Conservation (phyloP, 2,329 filamentous ascomycete genomes). For the Cytospora leucostoma region DNA sequence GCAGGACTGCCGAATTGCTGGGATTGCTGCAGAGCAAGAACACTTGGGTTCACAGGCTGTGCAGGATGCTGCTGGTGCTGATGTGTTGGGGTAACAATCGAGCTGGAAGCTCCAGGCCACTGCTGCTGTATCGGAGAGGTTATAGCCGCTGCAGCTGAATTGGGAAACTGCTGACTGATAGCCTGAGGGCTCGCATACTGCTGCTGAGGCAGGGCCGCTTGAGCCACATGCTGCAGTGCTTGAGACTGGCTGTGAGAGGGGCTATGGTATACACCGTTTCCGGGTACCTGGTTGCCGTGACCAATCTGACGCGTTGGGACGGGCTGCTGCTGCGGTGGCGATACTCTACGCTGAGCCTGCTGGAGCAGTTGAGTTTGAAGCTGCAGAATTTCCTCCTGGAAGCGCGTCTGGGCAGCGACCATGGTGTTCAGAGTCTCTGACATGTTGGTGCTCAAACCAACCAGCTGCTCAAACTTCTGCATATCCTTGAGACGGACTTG, state of each 20-base stretch:
- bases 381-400: constrained; percentile 66
- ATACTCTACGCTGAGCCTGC: constrained; percentile 31
- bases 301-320: constrained; percentile 29
- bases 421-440: constrained; percentile 70
- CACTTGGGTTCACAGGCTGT: constrained; percentile 23
- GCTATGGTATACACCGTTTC: constrained; percentile 23
- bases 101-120: constrained; percentile 14
- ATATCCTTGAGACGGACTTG: constrained; percentile 54
- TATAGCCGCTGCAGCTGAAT: constrained; percentile 16
- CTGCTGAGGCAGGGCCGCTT: constrained; percentile 18
- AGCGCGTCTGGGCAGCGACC: constrained; percentile 66
- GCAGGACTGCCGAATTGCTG: constrained; percentile 25
- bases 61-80: constrained; percentile 19
- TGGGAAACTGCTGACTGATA: constrained; percentile 23
- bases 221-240: constrained; percentile 22
- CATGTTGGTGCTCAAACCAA: constrained; percentile 65
- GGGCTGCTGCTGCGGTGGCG: constrained; percentile 24
- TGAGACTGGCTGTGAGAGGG: constrained; percentile 26
- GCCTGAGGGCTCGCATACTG: constrained; percentile 22
- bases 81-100: constrained; percentile 20
- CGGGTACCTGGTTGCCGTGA: constrained; percentile 30
- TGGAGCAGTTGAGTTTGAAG: constrained; percentile 40
- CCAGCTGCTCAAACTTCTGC: constrained; percentile 73
- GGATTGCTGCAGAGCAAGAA: constrained; percentile 23
- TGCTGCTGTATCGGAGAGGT: constrained; percentile 20